phyloP scores from a whole-genome alignment of 768 basidiomycete species.

The Russula lepida region DNA sequence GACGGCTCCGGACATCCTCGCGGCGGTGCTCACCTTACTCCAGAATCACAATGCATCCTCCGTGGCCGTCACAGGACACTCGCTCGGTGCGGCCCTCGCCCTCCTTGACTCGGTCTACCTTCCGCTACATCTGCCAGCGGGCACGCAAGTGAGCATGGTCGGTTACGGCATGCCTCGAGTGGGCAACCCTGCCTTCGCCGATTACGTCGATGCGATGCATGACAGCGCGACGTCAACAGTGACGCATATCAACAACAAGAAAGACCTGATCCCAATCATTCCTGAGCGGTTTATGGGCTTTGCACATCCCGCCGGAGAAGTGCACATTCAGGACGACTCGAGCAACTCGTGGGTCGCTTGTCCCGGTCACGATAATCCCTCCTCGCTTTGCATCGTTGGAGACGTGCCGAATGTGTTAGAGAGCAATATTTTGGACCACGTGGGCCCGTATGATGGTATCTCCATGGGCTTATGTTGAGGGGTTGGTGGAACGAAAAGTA shows the following conservation, averaged over 20 bases:
- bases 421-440: conserved; percentile 5
- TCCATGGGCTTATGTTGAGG: conserved; percentile 11
- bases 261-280: conserved; percentile 21
- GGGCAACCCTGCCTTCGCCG: conserved; percentile 42
- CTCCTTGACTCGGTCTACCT: conserved; percentile 29
- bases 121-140: conserved; percentile 26
- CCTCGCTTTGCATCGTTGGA: conserved; percentile 8
- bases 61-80: conserved; percentile 30
- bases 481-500: background rate
- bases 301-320: conserved; percentile 20
- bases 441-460: conserved; percentile 15
- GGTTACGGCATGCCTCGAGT: conserved; percentile 48
- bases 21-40: conserved; percentile 37
- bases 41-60: conserved; percentile 33
- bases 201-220: conserved; percentile 18
- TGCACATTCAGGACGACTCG: conserved; percentile 12
- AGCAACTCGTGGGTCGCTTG: conserved; percentile 5
- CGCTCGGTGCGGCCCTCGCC: conserved; percentile 25
- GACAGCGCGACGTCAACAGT: background rate
- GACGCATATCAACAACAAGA: conserved; percentile 20
- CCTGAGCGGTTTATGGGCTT: conserved; percentile 17
- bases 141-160: conserved; percentile 33
- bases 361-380: conserved; percentile 11
- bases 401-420: background rate
- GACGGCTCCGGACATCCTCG: conserved; percentile 38